A percentile compares a stretch with the other conserved stretches of the same genome.
These are phyloP conservation scores for Saturnispora sanitii DNA, from an alignment of 805 yeast species.

Conservation along the genomic window DNA sequence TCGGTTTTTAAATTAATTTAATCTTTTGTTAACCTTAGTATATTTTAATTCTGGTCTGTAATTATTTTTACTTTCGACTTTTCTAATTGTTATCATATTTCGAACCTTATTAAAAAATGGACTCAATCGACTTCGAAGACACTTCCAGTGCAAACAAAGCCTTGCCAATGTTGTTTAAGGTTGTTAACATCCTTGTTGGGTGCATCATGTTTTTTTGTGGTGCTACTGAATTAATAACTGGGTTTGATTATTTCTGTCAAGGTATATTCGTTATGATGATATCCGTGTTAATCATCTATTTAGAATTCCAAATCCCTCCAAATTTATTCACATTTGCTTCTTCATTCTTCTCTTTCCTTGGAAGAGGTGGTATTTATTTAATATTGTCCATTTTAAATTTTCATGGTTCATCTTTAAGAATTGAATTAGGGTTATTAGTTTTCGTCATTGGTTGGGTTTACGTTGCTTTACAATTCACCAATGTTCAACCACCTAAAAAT, in stretches of 20 bases:
- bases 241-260: slow-evolving; percentile 37
- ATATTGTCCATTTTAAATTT: slow-evolving; percentile 40
- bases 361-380: slow-evolving; percentile 57
- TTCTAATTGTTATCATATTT: not conserved
- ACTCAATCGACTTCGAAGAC: slow-evolving; percentile 35
- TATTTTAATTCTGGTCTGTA: too few relatives aligned
- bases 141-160: not conserved
- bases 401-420: slow-evolving; percentile 42
- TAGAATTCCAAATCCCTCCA: slow-evolving; percentile 42
- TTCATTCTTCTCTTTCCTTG: slow-evolving; percentile 60
- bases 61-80: not conserved
- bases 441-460: slow-evolving; percentile 51
- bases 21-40: not conserved
- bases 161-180: slow-evolving; percentile 32
- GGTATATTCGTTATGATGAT: slow-evolving; percentile 49
- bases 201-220: slow-evolving; percentile 40
- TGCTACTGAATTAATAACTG: slow-evolving; percentile 36
- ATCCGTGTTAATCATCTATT: slow-evolving; percentile 43
- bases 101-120: slow-evolving; percentile 19
- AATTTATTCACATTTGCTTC: slow-evolving; percentile 58
- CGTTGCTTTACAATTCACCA: slow-evolving; percentile 57
- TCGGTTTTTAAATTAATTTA: not conserved
- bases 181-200: slow-evolving; percentile 47
- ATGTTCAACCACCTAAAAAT: slow-evolving; percentile 70
- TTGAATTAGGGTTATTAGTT: slow-evolving; percentile 49